Evolutionary conservation across 2,329 filamentous ascomycete species (phyloP), one percentile per base, ranked within the genome.

Genomic region (Onygenales sp.): DNA sequence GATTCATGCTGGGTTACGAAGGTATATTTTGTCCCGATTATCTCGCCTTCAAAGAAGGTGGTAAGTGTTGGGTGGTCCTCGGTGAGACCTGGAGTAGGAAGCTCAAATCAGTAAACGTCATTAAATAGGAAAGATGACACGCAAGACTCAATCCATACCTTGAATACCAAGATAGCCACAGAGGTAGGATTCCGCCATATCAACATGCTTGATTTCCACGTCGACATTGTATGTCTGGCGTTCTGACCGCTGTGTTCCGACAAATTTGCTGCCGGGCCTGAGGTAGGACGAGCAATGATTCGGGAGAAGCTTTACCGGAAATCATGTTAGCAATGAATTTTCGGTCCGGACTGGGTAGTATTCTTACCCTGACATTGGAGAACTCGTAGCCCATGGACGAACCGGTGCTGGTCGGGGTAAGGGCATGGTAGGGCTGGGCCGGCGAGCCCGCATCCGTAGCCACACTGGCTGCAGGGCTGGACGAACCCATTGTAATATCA

Each of bases 31-130:
- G 84, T 85, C 48, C 93, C 93, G 59, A 98, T 96, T 52, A 98
- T 95, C 72, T 98, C 93, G 68, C 92, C 91, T 71, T 97, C 92
- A 63, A 98, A 98, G 68, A 94, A 98, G 1, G 93, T 98, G 7
- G 92, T 97, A 49, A 98, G 77, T n/a, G 91, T 96, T 10, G 92
- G 92, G 67, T 97, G 92, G 70, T 96, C 91, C 66, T 94, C 87
- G 0, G 93, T 97, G 13, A 98, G 77, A 51, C 91, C 91, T 96
- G 60, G 9, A 57, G 46, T 48, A 31, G 6, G 21, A 6, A 40
- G 11, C 17, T 40, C 11, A 3, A 13, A 27, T 49, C 39, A 49
- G 36, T 31, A n/a, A 14, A 31, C 11, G 9, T n/a, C 39, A 52
- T 11, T 47, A 53, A 56, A 39, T 52, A 39, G 51, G 32, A 21